A percentile compares a stretch with the other conserved stretches of the same genome.
Conservation (phyloP, 2,329 filamentous ascomycete genomes). For the Aspergillus hortae region DNA sequence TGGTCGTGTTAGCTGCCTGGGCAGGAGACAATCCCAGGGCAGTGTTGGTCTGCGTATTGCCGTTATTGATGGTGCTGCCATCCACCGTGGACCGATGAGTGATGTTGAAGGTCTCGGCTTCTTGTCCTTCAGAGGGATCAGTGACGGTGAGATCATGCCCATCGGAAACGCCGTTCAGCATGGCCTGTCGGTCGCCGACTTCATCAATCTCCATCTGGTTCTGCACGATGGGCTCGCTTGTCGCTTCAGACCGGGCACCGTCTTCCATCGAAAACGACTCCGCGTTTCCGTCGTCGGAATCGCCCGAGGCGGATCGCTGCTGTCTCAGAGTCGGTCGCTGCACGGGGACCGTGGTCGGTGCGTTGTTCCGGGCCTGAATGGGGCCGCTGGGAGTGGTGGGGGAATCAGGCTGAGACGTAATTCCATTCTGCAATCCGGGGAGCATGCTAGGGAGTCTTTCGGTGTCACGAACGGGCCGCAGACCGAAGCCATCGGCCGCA, state of each 20-base stretch:
- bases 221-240: constrained; percentile 67
- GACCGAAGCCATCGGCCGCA: constrained; percentile 64
- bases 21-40: constrained; percentile 72
- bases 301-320: constrained; percentile 79
- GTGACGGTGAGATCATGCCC: constrained; percentile 72
- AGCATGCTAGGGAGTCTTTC: constrained; percentile 83
- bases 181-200: constrained; percentile 76
- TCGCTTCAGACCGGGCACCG: constrained; percentile 49
- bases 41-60: constrained; percentile 63
- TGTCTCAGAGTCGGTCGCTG: constrained; percentile 84
- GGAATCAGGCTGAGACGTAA: constrained; percentile 86
- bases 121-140: constrained; percentile 78
- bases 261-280: constrained; percentile 78
- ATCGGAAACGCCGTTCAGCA: constrained; percentile 67
- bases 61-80: constrained; percentile 74
- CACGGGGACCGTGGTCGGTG: constrained; percentile 56
- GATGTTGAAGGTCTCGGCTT: constrained; percentile 89
- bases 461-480: constrained; percentile 74
- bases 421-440: constrained; percentile 62
- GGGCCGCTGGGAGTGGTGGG: constrained; percentile 79
- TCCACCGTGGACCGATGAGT: constrained; percentile 81
- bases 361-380: constrained; percentile 53
- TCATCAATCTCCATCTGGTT: constrained; percentile 81
- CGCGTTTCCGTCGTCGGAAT: constrained; percentile 79
- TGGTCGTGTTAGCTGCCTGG: constrained; percentile 56